Evolutionary conservation across 139 green algal species (phyloP).

Genomic region (Auxenochlorella protothecoides): DNA sequence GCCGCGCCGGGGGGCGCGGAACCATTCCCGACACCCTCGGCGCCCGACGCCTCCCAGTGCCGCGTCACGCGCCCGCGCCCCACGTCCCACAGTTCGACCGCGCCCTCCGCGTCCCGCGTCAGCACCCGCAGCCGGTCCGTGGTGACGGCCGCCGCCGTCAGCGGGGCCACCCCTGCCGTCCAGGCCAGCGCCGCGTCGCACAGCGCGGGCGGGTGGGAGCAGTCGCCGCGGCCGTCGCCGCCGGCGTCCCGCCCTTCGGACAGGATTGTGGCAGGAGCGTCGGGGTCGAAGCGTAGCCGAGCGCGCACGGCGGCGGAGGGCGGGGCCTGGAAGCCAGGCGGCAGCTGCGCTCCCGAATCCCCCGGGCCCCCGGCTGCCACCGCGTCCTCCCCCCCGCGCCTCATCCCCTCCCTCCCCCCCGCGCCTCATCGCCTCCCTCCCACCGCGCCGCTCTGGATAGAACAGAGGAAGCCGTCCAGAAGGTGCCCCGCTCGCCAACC

Average conservation of each 20-base stretch:
- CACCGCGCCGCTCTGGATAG: not conserved
- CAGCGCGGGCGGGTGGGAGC: too few relatives aligned
- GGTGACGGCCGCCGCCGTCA: conserved; percentile 26
- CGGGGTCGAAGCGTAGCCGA: conserved; percentile 1
- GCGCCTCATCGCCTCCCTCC: not conserved
- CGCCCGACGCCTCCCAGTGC: too few relatives aligned
- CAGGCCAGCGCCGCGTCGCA: not conserved
- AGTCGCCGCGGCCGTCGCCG: too few relatives aligned
- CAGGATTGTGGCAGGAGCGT: not conserved
- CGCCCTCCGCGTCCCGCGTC: conserved; percentile 43
- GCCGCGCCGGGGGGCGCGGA: not conserved
- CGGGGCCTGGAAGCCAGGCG: conserved; percentile 7
- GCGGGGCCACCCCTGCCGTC: conserved; percentile 13
- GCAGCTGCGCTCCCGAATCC: too few relatives aligned
- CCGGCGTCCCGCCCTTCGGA: too few relatives aligned
- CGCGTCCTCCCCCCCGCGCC: not conserved
- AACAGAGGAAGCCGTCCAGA: too few relatives aligned
- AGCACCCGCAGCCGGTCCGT: conserved; percentile 62
- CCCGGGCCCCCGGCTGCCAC: not conserved
- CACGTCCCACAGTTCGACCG: conserved; percentile 63
- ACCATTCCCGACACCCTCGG: not conserved
- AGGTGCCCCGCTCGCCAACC: too few relatives aligned
- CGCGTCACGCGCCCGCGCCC: too few relatives aligned
- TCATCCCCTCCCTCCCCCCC: not conserved
- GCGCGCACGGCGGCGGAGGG: conserved; percentile 9